These are phyloP conservation scores for Acanthochlamys bracteata DNA, from an alignment of 106 monocot genomes.

Conservation along the genomic window DNA sequence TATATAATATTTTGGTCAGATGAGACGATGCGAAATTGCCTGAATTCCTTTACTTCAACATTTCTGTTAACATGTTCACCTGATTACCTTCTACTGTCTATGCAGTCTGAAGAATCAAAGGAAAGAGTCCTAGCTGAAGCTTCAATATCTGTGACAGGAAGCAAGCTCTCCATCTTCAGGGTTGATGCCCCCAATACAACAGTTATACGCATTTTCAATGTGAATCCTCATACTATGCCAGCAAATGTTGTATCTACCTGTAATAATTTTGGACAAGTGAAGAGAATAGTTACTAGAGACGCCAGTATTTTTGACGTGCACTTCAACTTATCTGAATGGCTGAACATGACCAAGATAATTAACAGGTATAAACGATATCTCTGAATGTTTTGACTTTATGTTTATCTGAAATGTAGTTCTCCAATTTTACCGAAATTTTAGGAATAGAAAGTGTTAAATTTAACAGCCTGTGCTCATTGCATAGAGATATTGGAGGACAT, in stretches of 20 bases:
- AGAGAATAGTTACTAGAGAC: slow-evolving; percentile 8
- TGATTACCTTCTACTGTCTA: slow-evolving; percentile 1
- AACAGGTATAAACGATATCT: slow-evolving; percentile 18
- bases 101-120: slow-evolving; percentile 21
- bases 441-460: neutral
- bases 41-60: too few species aligned
- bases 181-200: slow-evolving; percentile 22
- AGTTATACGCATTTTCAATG: slow-evolving; percentile 15
- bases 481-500: neutral
- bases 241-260: slow-evolving; percentile 7
- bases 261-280: slow-evolving; percentile 6
- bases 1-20: neutral
- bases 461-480: neutral
- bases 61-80: neutral
- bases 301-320: slow-evolving; percentile 15
- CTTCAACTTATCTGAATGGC: slow-evolving; percentile 14
- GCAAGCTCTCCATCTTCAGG: slow-evolving; percentile 9
- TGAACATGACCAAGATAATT: slow-evolving; percentile 18
- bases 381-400: neutral
- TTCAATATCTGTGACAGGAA: slow-evolving; percentile 5
- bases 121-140: slow-evolving; percentile 18
- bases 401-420: neutral
- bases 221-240: slow-evolving; percentile 1
- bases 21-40: too few species aligned
- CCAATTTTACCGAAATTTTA: neutral